Conservation (phyloP, 2,329 filamentous ascomycete species). For the Ophioceras dolichostomum region DNA sequence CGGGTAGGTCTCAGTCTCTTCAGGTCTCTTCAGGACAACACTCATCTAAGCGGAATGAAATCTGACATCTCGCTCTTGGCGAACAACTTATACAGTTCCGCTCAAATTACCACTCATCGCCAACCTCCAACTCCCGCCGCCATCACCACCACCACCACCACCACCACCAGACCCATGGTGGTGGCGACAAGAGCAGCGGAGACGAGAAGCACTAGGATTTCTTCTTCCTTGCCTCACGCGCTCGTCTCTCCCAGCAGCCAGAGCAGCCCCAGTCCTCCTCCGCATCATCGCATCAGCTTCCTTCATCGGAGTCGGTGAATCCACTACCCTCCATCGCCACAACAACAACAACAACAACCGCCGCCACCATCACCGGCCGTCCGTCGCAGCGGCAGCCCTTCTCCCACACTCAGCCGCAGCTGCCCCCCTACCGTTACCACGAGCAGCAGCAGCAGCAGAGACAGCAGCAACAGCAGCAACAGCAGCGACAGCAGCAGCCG, state of each 20-base stretch:
- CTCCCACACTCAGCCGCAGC: no score
- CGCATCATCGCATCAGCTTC: no score
- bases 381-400: no score
- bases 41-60: background rate
- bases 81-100: background rate
- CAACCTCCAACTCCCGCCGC: background rate
- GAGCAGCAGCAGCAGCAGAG: no score
- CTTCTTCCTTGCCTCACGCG: no score
- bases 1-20: constrained; percentile 12
- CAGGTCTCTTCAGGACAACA: background rate
- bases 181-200: constrained; percentile 1
- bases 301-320: no score
- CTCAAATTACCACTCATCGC: constrained; percentile 1
- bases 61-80: background rate
- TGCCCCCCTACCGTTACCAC: no score
- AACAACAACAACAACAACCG: background rate
- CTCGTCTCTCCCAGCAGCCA: no score
- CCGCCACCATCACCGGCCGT: no score
- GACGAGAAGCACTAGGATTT: constrained; percentile 2
- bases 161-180: background rate
- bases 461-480: no score
- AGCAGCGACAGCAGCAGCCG: no score
- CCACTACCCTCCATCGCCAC: background rate
- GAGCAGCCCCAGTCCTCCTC: no score
- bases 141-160: constrained; percentile 1